A percentile compares a stretch with the other conserved stretches of the same genome.
Conservation (phyloP, 352 stramenopile genomes). For the Thraustochytrium striatum region DNA sequence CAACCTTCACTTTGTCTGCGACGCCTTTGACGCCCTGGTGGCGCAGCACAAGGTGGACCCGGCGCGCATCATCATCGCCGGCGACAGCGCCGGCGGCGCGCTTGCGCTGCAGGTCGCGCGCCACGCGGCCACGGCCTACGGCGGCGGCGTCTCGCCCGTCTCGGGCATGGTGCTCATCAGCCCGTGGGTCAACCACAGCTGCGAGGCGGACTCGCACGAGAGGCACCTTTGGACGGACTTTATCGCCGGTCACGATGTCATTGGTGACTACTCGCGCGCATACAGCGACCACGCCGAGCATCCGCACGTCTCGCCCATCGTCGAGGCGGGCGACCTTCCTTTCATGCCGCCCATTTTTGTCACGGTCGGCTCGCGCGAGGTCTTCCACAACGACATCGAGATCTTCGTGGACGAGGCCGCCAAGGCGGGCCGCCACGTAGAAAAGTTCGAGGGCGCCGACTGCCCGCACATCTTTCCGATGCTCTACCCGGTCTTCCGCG, state of each 20-base stretch:
- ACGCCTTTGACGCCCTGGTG: conserved; percentile 17
- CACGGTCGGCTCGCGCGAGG: conserved; percentile 24
- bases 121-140: background rate
- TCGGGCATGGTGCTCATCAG: conserved; percentile 8
- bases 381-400: conserved; percentile 34
- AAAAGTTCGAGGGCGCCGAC: background rate
- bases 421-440: background rate
- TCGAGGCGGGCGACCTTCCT: background rate
- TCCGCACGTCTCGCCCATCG: conserved; percentile 17
- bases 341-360: conserved; percentile 14
- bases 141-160: background rate
- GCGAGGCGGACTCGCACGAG: conserved; percentile 7
- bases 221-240: conserved; percentile 16
- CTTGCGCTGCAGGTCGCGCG: conserved; percentile 1
- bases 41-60: background rate
- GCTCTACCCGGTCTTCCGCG: conserved; percentile 3
- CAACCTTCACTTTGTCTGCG: background rate
- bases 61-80: background rate
- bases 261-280: conserved; percentile 11
- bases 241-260: conserved; percentile 13
- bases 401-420: background rate
- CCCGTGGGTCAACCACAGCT: conserved; percentile 23
- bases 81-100: conserved; percentile 15
- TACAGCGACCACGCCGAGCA: conserved; percentile 8
- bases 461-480: conserved; percentile 31